Conservation (phyloP, 2,329 filamentous ascomycete species). For the Ascochyta fabae region DNA sequence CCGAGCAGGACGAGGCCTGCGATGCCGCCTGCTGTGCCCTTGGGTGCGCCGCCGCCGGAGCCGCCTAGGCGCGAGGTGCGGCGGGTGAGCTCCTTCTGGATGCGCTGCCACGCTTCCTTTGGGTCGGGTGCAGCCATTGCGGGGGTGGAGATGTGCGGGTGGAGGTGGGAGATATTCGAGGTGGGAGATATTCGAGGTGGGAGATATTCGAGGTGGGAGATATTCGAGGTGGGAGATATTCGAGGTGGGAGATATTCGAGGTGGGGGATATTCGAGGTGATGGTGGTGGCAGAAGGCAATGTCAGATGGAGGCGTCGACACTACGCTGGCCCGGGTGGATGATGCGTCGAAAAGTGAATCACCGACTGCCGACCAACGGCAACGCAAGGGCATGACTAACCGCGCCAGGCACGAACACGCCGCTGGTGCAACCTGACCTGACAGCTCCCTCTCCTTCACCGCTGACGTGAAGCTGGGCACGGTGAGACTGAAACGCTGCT, state of each 20-base stretch:
- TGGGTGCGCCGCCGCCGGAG: slow-evolving; percentile 57
- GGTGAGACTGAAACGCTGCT: background rate
- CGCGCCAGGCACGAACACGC: background rate
- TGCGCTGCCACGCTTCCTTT: slow-evolving; percentile 69
- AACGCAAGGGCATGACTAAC: background rate
- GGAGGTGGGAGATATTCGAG: slow-evolving; percentile 16
- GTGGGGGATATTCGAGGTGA: background rate
- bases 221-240: background rate
- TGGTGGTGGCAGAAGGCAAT: background rate
- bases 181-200: slow-evolving; percentile 6
- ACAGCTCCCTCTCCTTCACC: background rate
- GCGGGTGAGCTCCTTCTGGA: slow-evolving; percentile 66
- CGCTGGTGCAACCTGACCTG: background rate
- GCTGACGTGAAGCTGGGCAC: background rate
- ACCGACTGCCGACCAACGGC: background rate
- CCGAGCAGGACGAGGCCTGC: slow-evolving; percentile 61
- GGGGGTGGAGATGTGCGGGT: slow-evolving; percentile 33
- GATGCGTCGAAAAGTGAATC: slow-evolving; percentile 41
- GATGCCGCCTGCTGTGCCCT: slow-evolving; percentile 62
- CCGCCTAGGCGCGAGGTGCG: slow-evolving; percentile 55
- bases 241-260: slow-evolving; percentile 14
- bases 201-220: background rate
- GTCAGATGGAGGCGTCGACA: slow-evolving; percentile 18
- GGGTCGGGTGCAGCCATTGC: slow-evolving; percentile 59
- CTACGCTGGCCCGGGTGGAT: background rate